Percentiles rank a stretch among this genome's conserved stretches.
These are phyloP conservation scores for Gymnopilus dilepis DNA, from an alignment of 768 basidiomycete genomes.

Conservation along the genomic window DNA sequence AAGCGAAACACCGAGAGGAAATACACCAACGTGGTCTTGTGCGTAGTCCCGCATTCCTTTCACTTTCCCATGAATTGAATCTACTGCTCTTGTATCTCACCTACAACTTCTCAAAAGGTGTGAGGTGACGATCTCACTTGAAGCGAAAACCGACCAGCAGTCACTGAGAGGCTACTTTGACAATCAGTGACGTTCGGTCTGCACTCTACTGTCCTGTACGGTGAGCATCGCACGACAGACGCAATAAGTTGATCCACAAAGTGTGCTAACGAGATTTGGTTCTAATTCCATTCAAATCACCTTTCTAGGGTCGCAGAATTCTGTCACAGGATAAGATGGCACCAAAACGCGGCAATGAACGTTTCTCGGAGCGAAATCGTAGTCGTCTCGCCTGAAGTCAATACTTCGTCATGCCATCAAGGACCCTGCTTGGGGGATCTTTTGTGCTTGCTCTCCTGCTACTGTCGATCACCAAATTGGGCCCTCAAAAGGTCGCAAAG, in stretches of 20 bases:
- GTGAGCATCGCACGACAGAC: background rate
- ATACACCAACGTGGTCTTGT: too few relatives aligned
- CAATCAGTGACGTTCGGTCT: too few relatives aligned
- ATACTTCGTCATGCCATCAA: background rate
- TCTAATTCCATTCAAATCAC: too few relatives aligned
- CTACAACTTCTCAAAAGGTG: too few relatives aligned
- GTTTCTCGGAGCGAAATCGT: background rate
- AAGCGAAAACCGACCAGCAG: background rate
- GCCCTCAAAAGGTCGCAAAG: slow-evolving; percentile 33
- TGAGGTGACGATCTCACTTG: background rate
- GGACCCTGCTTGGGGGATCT: background rate
- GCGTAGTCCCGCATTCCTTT: too few relatives aligned
- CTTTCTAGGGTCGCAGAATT: background rate
- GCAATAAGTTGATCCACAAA: too few relatives aligned
- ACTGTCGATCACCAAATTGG: slow-evolving; percentile 36
- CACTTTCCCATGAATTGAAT: too few relatives aligned
- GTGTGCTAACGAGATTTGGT: too few relatives aligned
- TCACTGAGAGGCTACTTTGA: too few relatives aligned
- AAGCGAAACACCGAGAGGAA: too few relatives aligned
- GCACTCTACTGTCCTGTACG: background rate
- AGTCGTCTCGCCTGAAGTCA: background rate
- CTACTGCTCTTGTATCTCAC: too few relatives aligned
- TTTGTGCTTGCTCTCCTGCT: background rate
- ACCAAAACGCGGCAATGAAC: background rate
- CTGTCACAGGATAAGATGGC: background rate